A percentile compares a stretch with the other conserved stretches of the same genome.
Evolutionary conservation across 345 rosid species (phyloP).

Genomic region (Dovyalis caffra): DNA sequence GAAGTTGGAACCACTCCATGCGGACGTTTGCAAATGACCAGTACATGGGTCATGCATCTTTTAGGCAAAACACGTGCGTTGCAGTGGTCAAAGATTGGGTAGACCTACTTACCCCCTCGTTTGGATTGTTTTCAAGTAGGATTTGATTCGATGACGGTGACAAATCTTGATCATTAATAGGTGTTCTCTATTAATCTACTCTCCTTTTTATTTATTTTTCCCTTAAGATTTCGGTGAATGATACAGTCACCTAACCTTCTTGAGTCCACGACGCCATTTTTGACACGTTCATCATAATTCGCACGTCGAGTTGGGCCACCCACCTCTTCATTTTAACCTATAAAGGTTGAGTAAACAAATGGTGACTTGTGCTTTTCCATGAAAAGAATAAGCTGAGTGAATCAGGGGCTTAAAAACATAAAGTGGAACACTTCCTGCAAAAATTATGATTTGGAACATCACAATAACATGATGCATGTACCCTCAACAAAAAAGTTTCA

Average conservation of each 20-base stretch:
- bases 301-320: background rate
- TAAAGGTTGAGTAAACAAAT: background rate
- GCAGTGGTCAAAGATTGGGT: background rate
- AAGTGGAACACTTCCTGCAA: no score
- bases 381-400: no score
- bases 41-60: background rate
- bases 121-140: background rate
- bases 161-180: no score
- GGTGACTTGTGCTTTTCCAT: background rate
- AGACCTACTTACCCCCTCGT: background rate
- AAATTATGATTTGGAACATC: no score
- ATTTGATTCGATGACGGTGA: no score
- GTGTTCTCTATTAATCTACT: background rate
- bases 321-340: background rate
- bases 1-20: background rate
- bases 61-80: background rate
- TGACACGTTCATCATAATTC: background rate
- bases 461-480: no score
- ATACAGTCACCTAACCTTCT: background rate
- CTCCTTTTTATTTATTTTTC: background rate
- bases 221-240: background rate
- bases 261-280: slow-evolving; percentile 12
- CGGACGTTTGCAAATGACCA: background rate
- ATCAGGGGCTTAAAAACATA: no score
- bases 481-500: no score